Evolutionary conservation across 176 grass and related monocot genomes (phyloP).

Genomic region (Miscanthus lutarioriparius): DNA sequence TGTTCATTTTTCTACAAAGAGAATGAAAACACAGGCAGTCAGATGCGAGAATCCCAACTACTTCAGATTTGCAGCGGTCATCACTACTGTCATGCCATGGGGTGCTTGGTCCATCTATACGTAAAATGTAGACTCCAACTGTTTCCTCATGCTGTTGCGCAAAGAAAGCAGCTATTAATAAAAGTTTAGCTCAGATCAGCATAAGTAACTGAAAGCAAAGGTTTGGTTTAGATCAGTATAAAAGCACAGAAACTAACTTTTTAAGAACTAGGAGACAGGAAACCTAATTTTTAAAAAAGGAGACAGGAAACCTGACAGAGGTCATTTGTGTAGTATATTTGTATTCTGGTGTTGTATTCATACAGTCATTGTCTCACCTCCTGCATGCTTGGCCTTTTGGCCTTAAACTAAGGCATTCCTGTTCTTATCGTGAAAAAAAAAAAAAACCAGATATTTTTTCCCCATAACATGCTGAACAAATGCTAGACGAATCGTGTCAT

Average conservation of each 20-base stretch:
- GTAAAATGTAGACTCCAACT: neutral
- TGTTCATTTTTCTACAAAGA: constrained; percentile 27
- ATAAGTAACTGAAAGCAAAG: constrained; percentile 9
- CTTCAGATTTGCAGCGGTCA: constrained; percentile 42
- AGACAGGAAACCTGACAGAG: neutral
- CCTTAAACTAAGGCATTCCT: neutral
- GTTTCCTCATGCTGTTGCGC: neutral
- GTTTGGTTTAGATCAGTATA: neutral
- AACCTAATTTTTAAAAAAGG: neutral
- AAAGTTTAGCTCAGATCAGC: neutral
- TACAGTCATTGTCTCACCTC: constrained; percentile 17
- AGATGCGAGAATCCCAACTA: constrained; percentile 29
- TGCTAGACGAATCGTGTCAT: constrained; percentile 12
- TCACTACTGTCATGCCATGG: neutral
- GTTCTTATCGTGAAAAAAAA: neutral
- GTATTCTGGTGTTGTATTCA: neutral
- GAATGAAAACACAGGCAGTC: constrained; percentile 8
- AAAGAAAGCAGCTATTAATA: neutral
- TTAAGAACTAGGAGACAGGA: neutral
- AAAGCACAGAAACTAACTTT: constrained; percentile 1
- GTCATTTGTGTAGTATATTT: neutral
- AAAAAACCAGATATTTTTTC: neutral
- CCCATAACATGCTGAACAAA: constrained; percentile 4
- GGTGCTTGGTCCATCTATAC: neutral
- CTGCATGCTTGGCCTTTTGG: constrained; percentile 9